Conservation (phyloP, 805 yeast genomes). For the Candida coquimbonensis region DNA sequence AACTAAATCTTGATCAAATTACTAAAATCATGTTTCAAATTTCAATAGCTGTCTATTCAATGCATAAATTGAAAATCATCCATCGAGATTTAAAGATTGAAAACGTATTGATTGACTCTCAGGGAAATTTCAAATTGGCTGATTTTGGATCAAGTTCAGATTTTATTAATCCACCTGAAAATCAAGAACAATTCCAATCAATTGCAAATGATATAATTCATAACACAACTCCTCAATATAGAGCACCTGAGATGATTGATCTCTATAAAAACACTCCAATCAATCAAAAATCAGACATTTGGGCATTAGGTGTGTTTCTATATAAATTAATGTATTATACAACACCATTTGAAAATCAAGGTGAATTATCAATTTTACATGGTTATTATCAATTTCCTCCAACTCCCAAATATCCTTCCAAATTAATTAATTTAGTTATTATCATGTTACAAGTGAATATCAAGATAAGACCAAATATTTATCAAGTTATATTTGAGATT, state of each 20-base stretch:
- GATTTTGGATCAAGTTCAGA: slow-evolving; percentile 90
- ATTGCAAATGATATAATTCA: slow-evolving; percentile 78
- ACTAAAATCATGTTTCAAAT: slow-evolving; percentile 80
- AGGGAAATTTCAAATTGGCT: slow-evolving; percentile 70
- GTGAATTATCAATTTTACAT: slow-evolving; percentile 63
- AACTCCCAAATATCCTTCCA: slow-evolving; percentile 60
- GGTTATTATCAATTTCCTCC: slow-evolving; percentile 75
- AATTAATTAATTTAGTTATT: slow-evolving; percentile 66
- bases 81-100: slow-evolving; percentile 95
- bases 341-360: slow-evolving; percentile 69
- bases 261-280: slow-evolving; percentile 60
- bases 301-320: slow-evolving; percentile 78
- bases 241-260: slow-evolving; percentile 83
- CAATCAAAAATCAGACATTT: slow-evolving; percentile 75
- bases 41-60: slow-evolving; percentile 68
- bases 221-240: slow-evolving; percentile 92
- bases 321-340: slow-evolving; percentile 77
- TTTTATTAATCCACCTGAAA: slow-evolving; percentile 66
- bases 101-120: slow-evolving; percentile 74
- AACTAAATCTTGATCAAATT: slow-evolving; percentile 70
- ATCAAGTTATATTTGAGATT: slow-evolving; percentile 63
- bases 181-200: slow-evolving; percentile 64
- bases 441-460: slow-evolving; percentile 84
- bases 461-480: slow-evolving; percentile 73
- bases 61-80: slow-evolving; percentile 70